Evolutionary conservation across 176 grass and related monocot genomes (phyloP).

Genomic region (Canna indica): DNA sequence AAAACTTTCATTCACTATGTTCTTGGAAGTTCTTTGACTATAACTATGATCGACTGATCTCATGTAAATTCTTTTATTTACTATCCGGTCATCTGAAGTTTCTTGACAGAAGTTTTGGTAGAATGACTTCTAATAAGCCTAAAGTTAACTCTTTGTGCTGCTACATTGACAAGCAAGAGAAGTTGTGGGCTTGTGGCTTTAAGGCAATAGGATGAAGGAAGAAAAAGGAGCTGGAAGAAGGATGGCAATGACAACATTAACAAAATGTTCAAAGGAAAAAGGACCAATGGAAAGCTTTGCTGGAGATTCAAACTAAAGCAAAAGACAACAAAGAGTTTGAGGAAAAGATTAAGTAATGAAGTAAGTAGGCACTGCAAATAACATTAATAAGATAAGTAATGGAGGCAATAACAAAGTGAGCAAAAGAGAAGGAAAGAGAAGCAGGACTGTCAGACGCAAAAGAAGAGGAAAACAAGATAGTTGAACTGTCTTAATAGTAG

Average conservation of each 20-base stretch:
- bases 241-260: not conserved
- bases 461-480: not conserved
- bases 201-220: not conserved
- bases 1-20: not conserved
- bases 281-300: not conserved
- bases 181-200: not conserved
- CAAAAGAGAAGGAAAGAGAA: not conserved
- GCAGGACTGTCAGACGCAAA: not conserved
- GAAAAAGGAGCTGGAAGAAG: not conserved
- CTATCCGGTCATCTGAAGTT: not conserved
- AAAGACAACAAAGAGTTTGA: not conserved
- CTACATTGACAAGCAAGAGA: not conserved
- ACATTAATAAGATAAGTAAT: not conserved
- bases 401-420: not conserved
- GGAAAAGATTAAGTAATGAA: not conserved
- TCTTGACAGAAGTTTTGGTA: not conserved
- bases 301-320: not conserved
- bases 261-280: not conserved
- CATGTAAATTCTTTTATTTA: not conserved
- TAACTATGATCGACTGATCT: not conserved
- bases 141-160: not conserved
- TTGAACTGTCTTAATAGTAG: not conserved
- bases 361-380: not conserved
- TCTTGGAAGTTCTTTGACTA: not conserved
- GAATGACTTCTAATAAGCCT: not conserved